phyloP scores from a whole-genome alignment of 805 yeast genomes.

The Scheffersomyces ergatensis region DNA sequence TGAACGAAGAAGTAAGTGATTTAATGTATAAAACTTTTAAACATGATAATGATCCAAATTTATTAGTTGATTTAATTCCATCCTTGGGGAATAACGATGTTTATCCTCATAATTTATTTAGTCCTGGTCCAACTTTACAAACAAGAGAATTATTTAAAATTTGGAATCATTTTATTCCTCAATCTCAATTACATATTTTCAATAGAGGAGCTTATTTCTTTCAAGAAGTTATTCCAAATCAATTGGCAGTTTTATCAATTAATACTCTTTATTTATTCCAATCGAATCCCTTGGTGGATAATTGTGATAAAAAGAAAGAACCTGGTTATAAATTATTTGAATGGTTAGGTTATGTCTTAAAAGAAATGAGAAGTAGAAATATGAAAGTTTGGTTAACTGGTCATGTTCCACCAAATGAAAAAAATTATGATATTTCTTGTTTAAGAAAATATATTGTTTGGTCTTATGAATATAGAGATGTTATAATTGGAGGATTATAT shows the following conservation, averaged over 20 bases:
- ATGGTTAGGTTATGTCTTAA: constrained; percentile 75
- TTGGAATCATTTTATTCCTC: constrained; percentile 75
- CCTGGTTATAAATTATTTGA: constrained; percentile 77
- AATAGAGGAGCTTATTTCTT: constrained; percentile 73
- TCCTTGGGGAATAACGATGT: constrained; percentile 85
- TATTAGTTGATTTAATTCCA: constrained; percentile 55
- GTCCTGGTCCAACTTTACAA: constrained; percentile 87
- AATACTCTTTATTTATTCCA: constrained; percentile 75
- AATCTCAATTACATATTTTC: constrained; percentile 72
- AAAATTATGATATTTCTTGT: constrained; percentile 73
- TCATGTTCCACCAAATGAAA: constrained; percentile 84
- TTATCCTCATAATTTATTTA: constrained; percentile 81
- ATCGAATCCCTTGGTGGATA: constrained; percentile 78
- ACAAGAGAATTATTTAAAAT: constrained; percentile 73
- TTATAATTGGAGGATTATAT: constrained; percentile 76
- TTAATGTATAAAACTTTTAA: constrained; percentile 52
- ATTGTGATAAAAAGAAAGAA: constrained; percentile 67
- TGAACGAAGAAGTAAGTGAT: constrained; percentile 59
- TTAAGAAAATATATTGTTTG: constrained; percentile 74
- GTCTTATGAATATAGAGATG: constrained; percentile 80
- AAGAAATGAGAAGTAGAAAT: constrained; percentile 67
- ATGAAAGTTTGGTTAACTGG: constrained; percentile 88
- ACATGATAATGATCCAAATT: constrained; percentile 43
- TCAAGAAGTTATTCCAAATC: constrained; percentile 74
- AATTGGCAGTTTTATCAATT: constrained; percentile 74